Evolutionary conservation across 176 grass and related monocot species (phyloP).

Genomic region (Tillandsia leiboldiana): DNA sequence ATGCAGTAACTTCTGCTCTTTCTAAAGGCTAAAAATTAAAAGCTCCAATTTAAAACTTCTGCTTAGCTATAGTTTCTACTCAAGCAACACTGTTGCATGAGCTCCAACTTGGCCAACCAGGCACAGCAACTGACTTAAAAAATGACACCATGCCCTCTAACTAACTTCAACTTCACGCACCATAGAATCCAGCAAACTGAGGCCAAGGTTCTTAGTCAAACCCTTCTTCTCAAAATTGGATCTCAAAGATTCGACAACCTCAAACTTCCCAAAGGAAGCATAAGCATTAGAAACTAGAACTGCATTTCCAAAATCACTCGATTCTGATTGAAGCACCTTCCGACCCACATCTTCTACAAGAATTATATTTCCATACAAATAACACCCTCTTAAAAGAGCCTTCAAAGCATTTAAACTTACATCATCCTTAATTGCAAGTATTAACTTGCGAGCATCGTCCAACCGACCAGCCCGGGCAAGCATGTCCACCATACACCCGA

Average conservation of each 20-base stretch:
- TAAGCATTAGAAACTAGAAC: constrained; percentile 63
- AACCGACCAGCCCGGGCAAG: constrained; percentile 62
- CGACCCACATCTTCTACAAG: constrained; percentile 39
- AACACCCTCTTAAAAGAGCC: constrained; percentile 49
- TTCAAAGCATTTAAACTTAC: constrained; percentile 46
- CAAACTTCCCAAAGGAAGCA: constrained; percentile 50
- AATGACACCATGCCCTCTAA: background rate
- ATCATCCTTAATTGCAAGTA: constrained; percentile 30
- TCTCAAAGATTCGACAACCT: constrained; percentile 46
- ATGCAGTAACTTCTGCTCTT: too few species aligned
- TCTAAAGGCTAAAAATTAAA: too few species aligned
- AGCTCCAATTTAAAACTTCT: background rate
- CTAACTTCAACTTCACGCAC: background rate
- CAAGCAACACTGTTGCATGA: too few species aligned
- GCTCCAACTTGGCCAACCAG: too few species aligned
- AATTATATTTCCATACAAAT: constrained; percentile 35
- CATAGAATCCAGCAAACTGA: constrained; percentile 42
- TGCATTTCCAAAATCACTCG: constrained; percentile 49
- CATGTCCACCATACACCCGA: constrained; percentile 63
- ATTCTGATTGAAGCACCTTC: constrained; percentile 39
- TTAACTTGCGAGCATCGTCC: constrained; percentile 39
- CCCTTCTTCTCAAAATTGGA: constrained; percentile 27
- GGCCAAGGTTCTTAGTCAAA: constrained; percentile 34
- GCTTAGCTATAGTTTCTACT: background rate
- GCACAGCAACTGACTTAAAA: too few species aligned